Evolutionary conservation across 192 early-diverging fungal genomes (phyloP).

Genomic region (Bifiguratus adelaidae): DNA sequence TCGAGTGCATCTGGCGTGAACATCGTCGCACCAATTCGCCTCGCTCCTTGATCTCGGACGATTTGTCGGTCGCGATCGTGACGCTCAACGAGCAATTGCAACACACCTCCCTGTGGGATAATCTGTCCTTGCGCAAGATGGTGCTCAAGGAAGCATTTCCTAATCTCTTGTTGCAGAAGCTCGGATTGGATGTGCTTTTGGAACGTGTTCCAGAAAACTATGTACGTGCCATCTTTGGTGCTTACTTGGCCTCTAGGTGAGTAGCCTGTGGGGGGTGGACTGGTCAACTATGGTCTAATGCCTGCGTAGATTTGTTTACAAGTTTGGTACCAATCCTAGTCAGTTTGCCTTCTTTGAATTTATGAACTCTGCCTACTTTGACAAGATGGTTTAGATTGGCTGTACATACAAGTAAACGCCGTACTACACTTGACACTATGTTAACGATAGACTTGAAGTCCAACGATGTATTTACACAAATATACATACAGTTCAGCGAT

Average conservation of each 20-base stretch:
- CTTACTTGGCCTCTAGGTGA: conserved; percentile 86
- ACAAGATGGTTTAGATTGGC: no score
- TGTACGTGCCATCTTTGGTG: conserved; percentile 95
- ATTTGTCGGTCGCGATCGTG: conserved; percentile 85
- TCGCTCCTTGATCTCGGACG: conserved; percentile 80
- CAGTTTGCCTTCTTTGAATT: conserved; percentile 99
- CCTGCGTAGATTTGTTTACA: conserved; percentile 94
- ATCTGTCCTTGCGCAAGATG: conserved; percentile 66
- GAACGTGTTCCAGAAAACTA: conserved; percentile 89
- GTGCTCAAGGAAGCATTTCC: conserved; percentile 90
- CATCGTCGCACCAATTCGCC: conserved; percentile 65
- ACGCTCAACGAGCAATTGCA: conserved; percentile 91
- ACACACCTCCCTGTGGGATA: conserved; percentile 88
- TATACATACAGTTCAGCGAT: no score
- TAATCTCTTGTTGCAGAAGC: conserved; percentile 78
- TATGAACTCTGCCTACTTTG: conserved; percentile 56
- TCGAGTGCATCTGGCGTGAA: conserved; percentile 92
- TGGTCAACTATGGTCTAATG: no score
- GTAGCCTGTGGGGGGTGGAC: no score
- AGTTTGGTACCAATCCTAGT: conserved; percentile 84
- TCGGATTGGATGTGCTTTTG: conserved; percentile 84
- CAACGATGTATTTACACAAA: no score
- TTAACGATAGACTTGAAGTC: no score
- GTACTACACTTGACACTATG: no score
- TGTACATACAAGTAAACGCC: no score